Evolutionary conservation across 176 grass and related monocot genomes (phyloP), one percentile per base, ranked within the genome.

Genomic region (Oryza punctata): DNA sequence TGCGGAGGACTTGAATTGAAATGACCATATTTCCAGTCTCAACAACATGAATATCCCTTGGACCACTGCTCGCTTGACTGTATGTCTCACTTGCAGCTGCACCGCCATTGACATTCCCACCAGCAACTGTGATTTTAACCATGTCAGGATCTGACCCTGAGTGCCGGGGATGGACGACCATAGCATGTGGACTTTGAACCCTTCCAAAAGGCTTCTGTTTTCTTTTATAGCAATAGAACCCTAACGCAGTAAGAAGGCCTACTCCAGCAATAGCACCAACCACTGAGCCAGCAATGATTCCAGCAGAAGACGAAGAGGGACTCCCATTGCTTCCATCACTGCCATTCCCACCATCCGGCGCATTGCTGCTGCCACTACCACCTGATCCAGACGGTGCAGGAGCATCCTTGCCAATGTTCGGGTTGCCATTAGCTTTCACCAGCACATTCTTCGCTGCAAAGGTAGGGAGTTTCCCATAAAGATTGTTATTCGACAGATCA

Each of bases 1-100:
- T 97, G 32, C 95, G 82, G 30, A 97, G 95, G 49, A 97, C 95
- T 73, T 97, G 95, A 59, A 97, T 94, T 0, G 95, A 97, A 84
- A 97, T 97, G 15, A 97, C 95, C 92, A 97, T 97, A 84, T 94
- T 97, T 82, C 95, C 95, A 70, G 87, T 71, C 57, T 97, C 95
- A 30, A 93, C 88, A 18, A 97, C 95, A 84, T 94, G 92, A 28
- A 97, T 90, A 49, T 94, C 88, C 10, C 84, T 79, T 10, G 86
- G 89, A 44, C 44, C 88, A 69, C 71, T 97, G 50, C 86, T 89
- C 7, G 84, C 86, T 25, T 80, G 88, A 81, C 85, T 88, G 73
- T 86, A 35, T 52, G 79, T 60, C 65, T 97, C 92, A 11, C 61
- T 94, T 6, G 84, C 40, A 9, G 82, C 49, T 33, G 77, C 84